Evolutionary conservation across 306 rosid genomes (phyloP), one percentile per base, ranked within the genome.

Genomic region (Cicer judaicum): DNA sequence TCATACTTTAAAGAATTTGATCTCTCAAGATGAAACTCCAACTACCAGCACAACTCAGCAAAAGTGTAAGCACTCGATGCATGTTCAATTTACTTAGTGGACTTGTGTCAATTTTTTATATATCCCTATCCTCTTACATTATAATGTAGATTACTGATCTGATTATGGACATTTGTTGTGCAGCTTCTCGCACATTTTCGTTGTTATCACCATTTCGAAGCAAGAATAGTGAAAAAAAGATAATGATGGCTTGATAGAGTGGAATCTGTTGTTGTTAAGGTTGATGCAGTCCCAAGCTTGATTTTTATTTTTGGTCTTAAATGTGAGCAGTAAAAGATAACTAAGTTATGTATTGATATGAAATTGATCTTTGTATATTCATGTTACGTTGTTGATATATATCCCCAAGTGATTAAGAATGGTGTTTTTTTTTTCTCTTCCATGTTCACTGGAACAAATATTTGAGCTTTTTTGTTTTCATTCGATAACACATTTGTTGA

Each of bases 181-280:
- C 92, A 95, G 99, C 91, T 59, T 89, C 98, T 34, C 97, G 96
- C 39, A 80, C 97, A 34, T 95, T 92, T 88, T 95, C 97, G 65
- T 80, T 95, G 82, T 79, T 95, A 70, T 90, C 98, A 4, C 98
- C 99, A n/a, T 95, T 95, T 83, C 85, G 97, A 66, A 87, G 90
- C 86, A 91, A 95, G 88, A 87, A 40, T 6, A 86, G 88, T 72
- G 99, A 94, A 61, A 92, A 90, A 85, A 92, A 90, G 84, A 59
- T 73, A 74, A 50, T 76, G 74, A 77, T 78, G 83, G 83, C 83
- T 21, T 87, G 84, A 89, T 49, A 61, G 78, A 67, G 40, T 34
- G 73, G 80, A 61, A 55, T 46, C 43, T 67, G 60, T 39, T 55
- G 36, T 41, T 69, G 76, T 38, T 46, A 55, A 60, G 84, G 73